Evolutionary conservation across 106 monocot species (phyloP).

Genomic region (Posidonia australis): DNA sequence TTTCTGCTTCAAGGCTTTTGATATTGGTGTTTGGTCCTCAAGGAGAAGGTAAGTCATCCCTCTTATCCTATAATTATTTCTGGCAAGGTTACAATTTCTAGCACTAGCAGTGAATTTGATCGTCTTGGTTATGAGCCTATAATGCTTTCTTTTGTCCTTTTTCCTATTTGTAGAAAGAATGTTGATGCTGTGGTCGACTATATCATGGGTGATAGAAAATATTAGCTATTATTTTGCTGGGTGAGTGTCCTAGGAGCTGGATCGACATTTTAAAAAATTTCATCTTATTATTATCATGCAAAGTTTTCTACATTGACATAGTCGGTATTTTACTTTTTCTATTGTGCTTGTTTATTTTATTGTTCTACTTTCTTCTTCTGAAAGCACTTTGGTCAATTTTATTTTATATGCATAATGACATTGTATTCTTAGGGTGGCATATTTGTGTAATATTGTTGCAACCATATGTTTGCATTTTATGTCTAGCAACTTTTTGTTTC

Average conservation of each 20-base stretch:
- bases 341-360: too few relatives aligned
- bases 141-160: neutral
- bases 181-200: conserved; percentile 40
- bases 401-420: too few relatives aligned
- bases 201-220: conserved; percentile 45
- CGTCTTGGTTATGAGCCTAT: neutral
- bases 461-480: too few relatives aligned
- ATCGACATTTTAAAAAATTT: neutral
- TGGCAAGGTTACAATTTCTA: neutral
- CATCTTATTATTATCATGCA: too few relatives aligned
- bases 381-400: too few relatives aligned
- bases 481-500: too few relatives aligned
- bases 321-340: too few relatives aligned
- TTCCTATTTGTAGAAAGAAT: conserved; percentile 43
- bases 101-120: neutral
- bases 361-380: too few relatives aligned
- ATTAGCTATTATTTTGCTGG: conserved; percentile 69
- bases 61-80: too few relatives aligned
- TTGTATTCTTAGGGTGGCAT: too few relatives aligned
- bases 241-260: conserved; percentile 19
- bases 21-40: conserved; percentile 82
- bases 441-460: too few relatives aligned
- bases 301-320: too few relatives aligned
- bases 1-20: conserved; percentile 80
- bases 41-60: conserved; percentile 42